Base-by-base conservation (phyloP, 2,329 filamentous ascomycete genomes). In the Coniochaeta hoffmannii region DNA sequence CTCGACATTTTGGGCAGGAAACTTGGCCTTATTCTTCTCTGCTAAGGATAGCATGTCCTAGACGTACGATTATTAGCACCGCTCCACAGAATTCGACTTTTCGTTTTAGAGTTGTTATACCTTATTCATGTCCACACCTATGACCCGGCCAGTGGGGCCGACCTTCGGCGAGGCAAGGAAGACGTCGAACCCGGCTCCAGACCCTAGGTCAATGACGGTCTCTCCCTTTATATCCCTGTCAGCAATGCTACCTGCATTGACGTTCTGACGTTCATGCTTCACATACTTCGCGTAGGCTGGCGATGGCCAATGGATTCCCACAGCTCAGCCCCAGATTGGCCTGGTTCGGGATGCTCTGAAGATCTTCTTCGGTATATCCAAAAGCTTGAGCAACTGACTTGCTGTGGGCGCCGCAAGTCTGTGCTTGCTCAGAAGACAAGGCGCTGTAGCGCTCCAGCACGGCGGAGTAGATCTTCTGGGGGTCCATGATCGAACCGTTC, bases 111-210 rank as follows among this genome's bases (percentile, higher is more conserved):
- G 3, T 12, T 19, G 28, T 1, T 57, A 7, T 60, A 78, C 80
- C 66, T 81, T 73, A 59, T 78, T 85, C 77, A 85, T 84, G 61
- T 86, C 81, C 4, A 85, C 69, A 8, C 82, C 82, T 51, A 83
- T 77, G 3, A 71, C 78, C 28, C 68, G 73, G 1, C 81, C 80
- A 4, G 63, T 65, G 0, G 60, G 50, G 0, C 79, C 79, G 35
- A 84, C 73, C 60, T 73, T 78, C 26, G 68, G 68, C 4, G 77
- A 71, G 11, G 80, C 79, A 3, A 78, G 73, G 57, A 84, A 81
- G 17, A 78, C 75, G 61, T 85, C 81, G 46, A 85, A 78, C 0
- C 82, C 81, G 8, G 76, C 80, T 2, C 82, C 81, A 58, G 73
- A 75, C 2, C 82, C 81, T 1, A 85, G 68, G 59, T 84, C 81